A percentile compares a stretch with the other conserved stretches of the same genome.
These are phyloP conservation scores for Fraxinus sp. DNA, from an alignment of 305 asterid species.

Conservation along the genomic window DNA sequence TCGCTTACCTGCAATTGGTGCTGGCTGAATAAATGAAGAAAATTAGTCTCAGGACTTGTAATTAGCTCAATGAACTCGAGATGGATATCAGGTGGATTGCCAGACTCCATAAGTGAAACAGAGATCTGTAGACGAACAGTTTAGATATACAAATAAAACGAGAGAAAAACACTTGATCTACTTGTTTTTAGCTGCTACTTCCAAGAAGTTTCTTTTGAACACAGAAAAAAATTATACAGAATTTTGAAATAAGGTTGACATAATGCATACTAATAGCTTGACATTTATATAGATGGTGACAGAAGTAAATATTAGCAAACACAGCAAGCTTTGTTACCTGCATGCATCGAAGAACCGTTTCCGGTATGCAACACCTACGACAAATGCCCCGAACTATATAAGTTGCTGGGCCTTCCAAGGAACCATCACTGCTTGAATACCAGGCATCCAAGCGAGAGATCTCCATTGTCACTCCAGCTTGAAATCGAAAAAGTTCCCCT, in stretches of 20 bases:
- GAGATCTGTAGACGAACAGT: conserved; percentile 54
- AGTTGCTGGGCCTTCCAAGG: conserved; percentile 76
- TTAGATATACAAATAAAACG: conserved; percentile 5
- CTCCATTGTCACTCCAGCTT: conserved; percentile 90
- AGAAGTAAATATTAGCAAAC: conserved; percentile 9
- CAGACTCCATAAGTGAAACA: conserved; percentile 69
- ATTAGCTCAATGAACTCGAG: conserved; percentile 72
- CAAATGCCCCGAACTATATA: conserved; percentile 83
- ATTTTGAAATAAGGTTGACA: neutral
- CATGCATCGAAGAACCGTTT: conserved; percentile 87
- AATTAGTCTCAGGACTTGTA: conserved; percentile 68
- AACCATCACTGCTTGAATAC: conserved; percentile 78
- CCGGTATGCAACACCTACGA: conserved; percentile 97
- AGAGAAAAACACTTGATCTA: neutral
- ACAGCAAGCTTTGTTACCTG: conserved; percentile 51
- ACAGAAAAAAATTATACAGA: neutral
- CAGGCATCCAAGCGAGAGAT: conserved; percentile 90
- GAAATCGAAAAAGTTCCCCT: conserved; percentile 93
- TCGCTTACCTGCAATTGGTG: conserved; percentile 80
- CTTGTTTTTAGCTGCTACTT: neutral
- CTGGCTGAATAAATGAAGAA: conserved; percentile 86
- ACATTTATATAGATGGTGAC: neutral
- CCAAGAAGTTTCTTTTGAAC: neutral
- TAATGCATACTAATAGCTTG: neutral
- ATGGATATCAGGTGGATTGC: conserved; percentile 64